Evolutionary conservation across 345 rosid species (phyloP), one percentile per base, ranked within the genome.

Genomic region (Eucalyptus virginea): DNA sequence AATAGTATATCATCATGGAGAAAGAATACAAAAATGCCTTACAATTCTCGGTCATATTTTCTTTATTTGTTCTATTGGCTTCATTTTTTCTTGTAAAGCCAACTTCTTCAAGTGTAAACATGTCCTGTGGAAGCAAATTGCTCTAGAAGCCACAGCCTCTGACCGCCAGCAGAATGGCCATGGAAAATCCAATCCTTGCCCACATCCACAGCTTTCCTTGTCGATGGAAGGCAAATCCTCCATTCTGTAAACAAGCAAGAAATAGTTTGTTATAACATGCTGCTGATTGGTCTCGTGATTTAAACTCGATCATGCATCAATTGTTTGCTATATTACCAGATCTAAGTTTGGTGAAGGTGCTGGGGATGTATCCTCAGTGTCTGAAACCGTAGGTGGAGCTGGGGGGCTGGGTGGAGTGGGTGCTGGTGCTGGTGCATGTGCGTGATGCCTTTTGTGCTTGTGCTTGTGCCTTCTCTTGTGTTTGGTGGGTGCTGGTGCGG

Each of bases 361-460:
- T 67, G 99, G 99, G 48, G 94, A 90, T 34, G 94, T 92, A 87
- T 95, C 98, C 72, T 94, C 95, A 7, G 95, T 86, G 50, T 90
- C 94, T 88, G 96, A 89, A 30, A 93, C 86, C 14, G 96, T 90
- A 44, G 98, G 97, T 83, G 99, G 98, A 87, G 98, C 91, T n/a
- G 99, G 98, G 37, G 99, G 99, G 91, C 99, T 96, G 18, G 94
- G 95, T 40, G 93, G 92, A 30, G 45, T 89, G 89, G 98, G 98
- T 86, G 95, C 97, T 48, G 98, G 98, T 86, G 95, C 97, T 48
- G 96, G 96, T 45, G 98, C 97, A 83, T 94, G 96, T 26, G 96
- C 94, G 62, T 94, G 97, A 92, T 94, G 97, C 90, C 54, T 92
- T 92, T 89, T 95, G 92, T 95, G 97, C 92, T 87, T 95, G 91